Evolutionary conservation across 352 stramenopile species (phyloP).

Genomic region (Pythium scleroteichum): DNA sequence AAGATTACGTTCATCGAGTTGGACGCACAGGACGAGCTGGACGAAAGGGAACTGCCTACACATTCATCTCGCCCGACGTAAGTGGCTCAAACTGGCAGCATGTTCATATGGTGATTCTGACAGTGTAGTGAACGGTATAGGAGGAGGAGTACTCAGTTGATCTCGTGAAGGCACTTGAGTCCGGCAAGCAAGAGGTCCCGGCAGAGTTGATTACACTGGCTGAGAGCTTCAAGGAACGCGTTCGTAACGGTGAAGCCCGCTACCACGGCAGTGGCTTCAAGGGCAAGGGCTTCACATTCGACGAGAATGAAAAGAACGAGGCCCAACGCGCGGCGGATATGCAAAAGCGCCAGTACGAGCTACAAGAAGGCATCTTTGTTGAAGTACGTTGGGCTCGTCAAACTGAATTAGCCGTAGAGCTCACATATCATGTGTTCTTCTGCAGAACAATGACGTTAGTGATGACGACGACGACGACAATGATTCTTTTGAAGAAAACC

Average conservation of each 20-base stretch:
- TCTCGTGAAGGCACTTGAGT: conserved; percentile 96
- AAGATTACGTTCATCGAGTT: conserved; percentile 99
- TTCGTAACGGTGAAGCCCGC: conserved; percentile 89
- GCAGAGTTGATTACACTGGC: conserved; percentile 91
- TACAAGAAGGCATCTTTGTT: conserved; percentile 82
- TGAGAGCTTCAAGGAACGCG: conserved; percentile 93
- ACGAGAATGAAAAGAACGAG: conserved; percentile 97
- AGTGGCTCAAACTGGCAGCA: conserved; percentile 1
- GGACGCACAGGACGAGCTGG: conserved; percentile 95
- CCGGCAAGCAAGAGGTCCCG: conserved; percentile 74
- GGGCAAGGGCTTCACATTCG: conserved; percentile 98
- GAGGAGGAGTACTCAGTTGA: conserved; percentile 98
- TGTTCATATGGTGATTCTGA: conserved; percentile 1
- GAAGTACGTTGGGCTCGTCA: conserved; percentile 39
- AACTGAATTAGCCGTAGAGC: not conserved
- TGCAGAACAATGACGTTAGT: conserved; percentile 43
- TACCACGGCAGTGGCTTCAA: conserved; percentile 97
- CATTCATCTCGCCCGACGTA: conserved; percentile 97
- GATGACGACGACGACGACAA: conserved; percentile 58
- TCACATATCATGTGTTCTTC: not conserved
- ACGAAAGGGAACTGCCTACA: conserved; percentile 98
- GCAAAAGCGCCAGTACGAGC: conserved; percentile 90
- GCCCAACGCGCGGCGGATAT: conserved; percentile 92
- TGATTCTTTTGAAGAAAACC: conserved; percentile 26
- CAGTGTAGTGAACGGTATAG: conserved; percentile 32